Percentiles rank a stretch among this genome's conserved stretches.
Conservation (phyloP, 2,329 filamentous ascomycete genomes). For the Trichophyton rubrum region DNA sequence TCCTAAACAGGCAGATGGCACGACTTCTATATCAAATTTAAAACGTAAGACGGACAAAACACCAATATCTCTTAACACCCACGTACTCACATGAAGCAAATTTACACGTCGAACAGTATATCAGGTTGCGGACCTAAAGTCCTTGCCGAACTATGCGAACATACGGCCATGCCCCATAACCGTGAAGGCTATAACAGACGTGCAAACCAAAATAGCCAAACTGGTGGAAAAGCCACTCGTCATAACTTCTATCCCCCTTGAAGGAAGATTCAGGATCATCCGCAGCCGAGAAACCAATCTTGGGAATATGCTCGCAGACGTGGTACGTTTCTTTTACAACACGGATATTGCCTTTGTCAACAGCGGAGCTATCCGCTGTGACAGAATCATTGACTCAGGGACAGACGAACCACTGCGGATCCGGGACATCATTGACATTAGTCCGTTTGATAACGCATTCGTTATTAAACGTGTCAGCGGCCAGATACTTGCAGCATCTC, state of each 20-base stretch:
- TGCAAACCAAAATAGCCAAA: not conserved
- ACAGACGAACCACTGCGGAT: not conserved
- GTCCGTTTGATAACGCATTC: not conserved
- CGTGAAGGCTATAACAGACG: not conserved
- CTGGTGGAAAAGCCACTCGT: not conserved
- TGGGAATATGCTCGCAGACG: not conserved
- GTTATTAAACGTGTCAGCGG: not conserved
- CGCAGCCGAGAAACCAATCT: not conserved
- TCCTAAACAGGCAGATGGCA: not conserved
- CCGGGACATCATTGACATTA: not conserved
- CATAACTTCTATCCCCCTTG: not conserved
- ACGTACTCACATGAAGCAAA: not conserved
- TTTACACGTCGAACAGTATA: not conserved
- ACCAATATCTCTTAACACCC: too few species aligned
- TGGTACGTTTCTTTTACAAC: not conserved
- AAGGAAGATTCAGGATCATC: not conserved
- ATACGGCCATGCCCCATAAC: not conserved
- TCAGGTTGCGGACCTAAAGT: not conserved
- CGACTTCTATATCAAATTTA: not conserved
- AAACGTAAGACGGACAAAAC: not conserved
- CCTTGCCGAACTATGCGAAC: not conserved
- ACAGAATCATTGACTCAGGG: not conserved
- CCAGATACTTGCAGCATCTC: not conserved
- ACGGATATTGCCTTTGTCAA: not conserved
- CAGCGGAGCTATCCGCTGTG: not conserved